Evolutionary conservation across 1,284 basidiomycete species (phyloP).

Genomic region (Moesziomyces parantarcticus): DNA sequence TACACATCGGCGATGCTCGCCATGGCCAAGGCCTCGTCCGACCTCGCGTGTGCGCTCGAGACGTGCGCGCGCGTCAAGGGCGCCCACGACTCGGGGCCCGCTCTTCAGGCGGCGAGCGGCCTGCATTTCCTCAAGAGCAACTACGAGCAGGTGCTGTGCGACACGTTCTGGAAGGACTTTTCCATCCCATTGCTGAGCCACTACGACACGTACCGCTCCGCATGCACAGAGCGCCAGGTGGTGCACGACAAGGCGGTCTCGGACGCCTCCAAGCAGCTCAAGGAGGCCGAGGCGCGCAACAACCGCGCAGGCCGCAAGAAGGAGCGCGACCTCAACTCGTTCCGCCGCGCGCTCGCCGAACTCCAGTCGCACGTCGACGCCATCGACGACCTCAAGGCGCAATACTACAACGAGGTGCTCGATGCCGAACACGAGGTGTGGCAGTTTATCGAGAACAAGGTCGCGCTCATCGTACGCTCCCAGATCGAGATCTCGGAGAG

Average conservation of each 20-base stretch:
- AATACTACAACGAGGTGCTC: conserved; percentile 85
- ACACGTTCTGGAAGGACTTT: conserved; percentile 86
- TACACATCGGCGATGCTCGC: conserved; percentile 85
- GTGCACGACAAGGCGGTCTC: conserved; percentile 68
- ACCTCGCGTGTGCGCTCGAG: conserved; percentile 77
- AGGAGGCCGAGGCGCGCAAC: conserved; percentile 87
- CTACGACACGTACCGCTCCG: conserved; percentile 80
- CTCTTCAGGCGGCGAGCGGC: conserved; percentile 70
- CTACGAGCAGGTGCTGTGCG: conserved; percentile 89
- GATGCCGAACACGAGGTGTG: conserved; percentile 93
- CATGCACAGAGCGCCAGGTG: conserved; percentile 72
- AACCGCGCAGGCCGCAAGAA: conserved; percentile 77
- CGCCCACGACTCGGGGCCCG: conserved; percentile 56
- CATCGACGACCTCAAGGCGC: conserved; percentile 80
- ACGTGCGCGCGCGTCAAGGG: conserved; percentile 65
- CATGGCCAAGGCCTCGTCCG: conserved; percentile 85
- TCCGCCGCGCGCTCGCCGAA: conserved; percentile 69
- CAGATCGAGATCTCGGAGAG: conserved; percentile 72
- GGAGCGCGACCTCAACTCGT: conserved; percentile 72
- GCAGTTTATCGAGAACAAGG: conserved; percentile 79
- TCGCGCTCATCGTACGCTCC: conserved; percentile 55
- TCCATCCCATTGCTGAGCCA: conserved; percentile 87
- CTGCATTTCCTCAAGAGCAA: conserved; percentile 91
- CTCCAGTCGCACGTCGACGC: conserved; percentile 90
- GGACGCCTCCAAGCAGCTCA: conserved; percentile 85